Evolutionary conservation across 768 basidiomycete genomes (phyloP).

Genomic region (Lactarius quietus): DNA sequence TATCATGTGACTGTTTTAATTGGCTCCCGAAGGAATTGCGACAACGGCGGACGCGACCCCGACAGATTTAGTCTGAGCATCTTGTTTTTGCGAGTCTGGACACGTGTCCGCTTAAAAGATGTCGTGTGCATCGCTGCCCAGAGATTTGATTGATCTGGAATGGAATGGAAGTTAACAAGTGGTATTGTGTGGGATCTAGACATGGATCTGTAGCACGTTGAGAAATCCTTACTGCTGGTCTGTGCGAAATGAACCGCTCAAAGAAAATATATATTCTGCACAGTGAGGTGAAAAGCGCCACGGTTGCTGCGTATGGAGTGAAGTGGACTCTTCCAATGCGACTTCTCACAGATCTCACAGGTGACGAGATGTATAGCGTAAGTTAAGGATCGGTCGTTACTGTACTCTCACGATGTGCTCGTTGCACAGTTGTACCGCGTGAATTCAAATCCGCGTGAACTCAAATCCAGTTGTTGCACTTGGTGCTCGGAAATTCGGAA

Average conservation of each 20-base stretch:
- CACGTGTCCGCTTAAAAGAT: neutral
- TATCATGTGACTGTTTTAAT: neutral
- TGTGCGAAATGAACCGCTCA: neutral
- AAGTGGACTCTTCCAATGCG: neutral
- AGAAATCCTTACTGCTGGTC: neutral
- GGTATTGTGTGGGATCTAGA: neutral
- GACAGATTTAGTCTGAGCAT: too few relatives aligned
- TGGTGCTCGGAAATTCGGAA: neutral
- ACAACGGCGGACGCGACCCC: neutral
- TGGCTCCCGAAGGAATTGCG: neutral
- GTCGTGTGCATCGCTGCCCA: neutral
- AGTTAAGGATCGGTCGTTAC: neutral
- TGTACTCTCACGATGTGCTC: neutral
- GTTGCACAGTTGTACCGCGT: neutral
- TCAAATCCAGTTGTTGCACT: neutral
- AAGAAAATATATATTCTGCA: neutral
- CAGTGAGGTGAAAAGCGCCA: neutral
- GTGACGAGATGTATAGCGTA: neutral
- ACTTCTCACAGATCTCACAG: neutral
- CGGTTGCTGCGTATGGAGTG: neutral
- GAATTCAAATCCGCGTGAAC: too few relatives aligned
- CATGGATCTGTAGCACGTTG: too few relatives aligned
- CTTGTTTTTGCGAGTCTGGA: neutral
- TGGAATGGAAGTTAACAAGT: neutral
- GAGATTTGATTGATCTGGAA: neutral